Evolutionary conservation across 163 green algal species (phyloP).

Genomic region (Scenedesmus sp.): DNA sequence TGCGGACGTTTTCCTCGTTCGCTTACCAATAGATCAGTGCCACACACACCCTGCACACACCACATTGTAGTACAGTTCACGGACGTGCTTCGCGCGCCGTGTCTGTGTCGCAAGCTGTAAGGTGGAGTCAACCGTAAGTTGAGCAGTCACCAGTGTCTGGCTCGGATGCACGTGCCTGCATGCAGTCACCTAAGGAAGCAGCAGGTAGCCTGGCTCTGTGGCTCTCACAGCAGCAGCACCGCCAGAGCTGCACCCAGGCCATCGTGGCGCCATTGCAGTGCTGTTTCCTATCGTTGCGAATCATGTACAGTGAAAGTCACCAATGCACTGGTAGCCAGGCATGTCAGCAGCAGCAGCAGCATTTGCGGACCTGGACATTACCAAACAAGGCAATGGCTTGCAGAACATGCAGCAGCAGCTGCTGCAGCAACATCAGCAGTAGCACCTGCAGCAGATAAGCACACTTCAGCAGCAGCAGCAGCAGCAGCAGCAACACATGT

Average conservation of each 20-base stretch:
- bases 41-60: not conserved
- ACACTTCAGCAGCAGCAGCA: not conserved
- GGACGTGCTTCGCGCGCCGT: not conserved
- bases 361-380: not conserved
- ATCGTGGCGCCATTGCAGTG: not conserved
- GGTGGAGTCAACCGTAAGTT: not conserved
- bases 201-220: not conserved
- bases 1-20: too few species aligned
- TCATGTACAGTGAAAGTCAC: not conserved
- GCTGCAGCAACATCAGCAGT: not conserved
- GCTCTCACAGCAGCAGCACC: not conserved
- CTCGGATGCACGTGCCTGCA: not conserved
- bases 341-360: not conserved
- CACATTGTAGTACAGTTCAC: not conserved
- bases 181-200: not conserved
- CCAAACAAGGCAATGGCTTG: not conserved
- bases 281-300: not conserved
- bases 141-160: not conserved
- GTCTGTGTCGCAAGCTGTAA: not conserved
- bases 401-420: not conserved
- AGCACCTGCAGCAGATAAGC: not conserved
- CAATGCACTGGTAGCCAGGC: not conserved
- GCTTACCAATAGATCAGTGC: too few species aligned
- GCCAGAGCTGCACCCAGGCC: not conserved
- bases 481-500: not conserved